A percentile compares a stretch with the other conserved stretches of the same genome.
Evolutionary conservation across 2,329 filamentous ascomycete species (phyloP).

Genomic region (Eutypella sp.): DNA sequence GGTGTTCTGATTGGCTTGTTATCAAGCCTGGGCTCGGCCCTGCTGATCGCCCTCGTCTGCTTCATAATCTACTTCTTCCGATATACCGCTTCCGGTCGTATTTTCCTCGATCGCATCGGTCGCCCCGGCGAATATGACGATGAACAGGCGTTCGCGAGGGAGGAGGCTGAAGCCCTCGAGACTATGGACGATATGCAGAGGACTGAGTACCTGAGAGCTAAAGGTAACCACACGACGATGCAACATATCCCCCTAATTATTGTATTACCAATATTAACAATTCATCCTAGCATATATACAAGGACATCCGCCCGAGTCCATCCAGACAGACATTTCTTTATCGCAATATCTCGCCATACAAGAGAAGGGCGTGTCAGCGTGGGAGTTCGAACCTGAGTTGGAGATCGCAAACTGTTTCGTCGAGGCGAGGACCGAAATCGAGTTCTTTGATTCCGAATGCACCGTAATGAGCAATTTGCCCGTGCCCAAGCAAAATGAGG

Average conservation of each 20-base stretch:
- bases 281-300: slow-evolving; percentile 72
- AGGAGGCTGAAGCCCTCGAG: slow-evolving; percentile 93
- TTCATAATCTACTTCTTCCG: slow-evolving; percentile 88
- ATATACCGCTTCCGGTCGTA: slow-evolving; percentile 81
- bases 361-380: slow-evolving; percentile 98
- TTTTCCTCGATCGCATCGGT: slow-evolving; percentile 88
- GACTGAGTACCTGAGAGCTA: slow-evolving; percentile 87
- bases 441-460: slow-evolving; percentile 98
- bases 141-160: slow-evolving; percentile 87
- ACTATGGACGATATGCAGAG: slow-evolving; percentile 90
- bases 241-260: too few species aligned
- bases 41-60: slow-evolving; percentile 74
- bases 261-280: not conserved
- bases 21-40: slow-evolving; percentile 88
- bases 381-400: slow-evolving; percentile 98
- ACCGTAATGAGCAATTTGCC: slow-evolving; percentile 96
- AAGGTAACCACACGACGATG: slow-evolving; percentile 73
- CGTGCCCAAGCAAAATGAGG: slow-evolving; percentile 97
- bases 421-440: slow-evolving; percentile 91
- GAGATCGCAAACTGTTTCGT: slow-evolving; percentile 99
- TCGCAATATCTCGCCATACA: slow-evolving; percentile 98
- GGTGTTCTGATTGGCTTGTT: slow-evolving; percentile 93
- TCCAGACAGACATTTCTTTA: slow-evolving; percentile 93
- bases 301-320: slow-evolving; percentile 89
- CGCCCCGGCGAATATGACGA: slow-evolving; percentile 96